These are phyloP conservation scores for Coemansia furcata DNA, from an alignment of 192 early-diverging fungal genomes.

Conservation along the genomic window DNA sequence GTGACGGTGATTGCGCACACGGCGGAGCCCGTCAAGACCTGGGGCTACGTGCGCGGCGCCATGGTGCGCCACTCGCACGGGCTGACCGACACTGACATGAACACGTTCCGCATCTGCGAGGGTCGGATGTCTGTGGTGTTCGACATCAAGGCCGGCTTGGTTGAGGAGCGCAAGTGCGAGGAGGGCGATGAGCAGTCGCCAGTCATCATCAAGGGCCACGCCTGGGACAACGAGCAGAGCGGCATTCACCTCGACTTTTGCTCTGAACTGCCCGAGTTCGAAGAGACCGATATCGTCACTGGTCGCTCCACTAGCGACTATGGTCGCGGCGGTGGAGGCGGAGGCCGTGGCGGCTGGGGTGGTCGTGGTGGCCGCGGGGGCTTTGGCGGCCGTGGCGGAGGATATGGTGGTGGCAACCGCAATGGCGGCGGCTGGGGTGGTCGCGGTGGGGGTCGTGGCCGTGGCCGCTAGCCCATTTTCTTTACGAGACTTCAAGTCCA, in stretches of 20 bases:
- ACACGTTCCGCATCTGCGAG: conserved; percentile 78
- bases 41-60: conserved; percentile 81
- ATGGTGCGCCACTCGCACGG: conserved; percentile 68
- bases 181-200: conserved; percentile 17
- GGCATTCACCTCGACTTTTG: conserved; percentile 67
- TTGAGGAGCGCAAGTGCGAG: conserved; percentile 60
- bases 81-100: conserved; percentile 71
- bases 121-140: conserved; percentile 82
- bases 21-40: conserved; percentile 68
- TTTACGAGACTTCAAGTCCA: background rate
- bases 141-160: conserved; percentile 71
- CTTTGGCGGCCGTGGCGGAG: conserved; percentile 42
- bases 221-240: conserved; percentile 66
- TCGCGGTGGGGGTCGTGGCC: conserved; percentile 11
- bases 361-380: conserved; percentile 40
- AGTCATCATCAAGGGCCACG: conserved; percentile 62
- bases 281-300: conserved; percentile 46
- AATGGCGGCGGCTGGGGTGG: conserved; percentile 31
- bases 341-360: conserved; percentile 24
- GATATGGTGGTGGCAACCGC: conserved; percentile 51
- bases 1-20: conserved; percentile 71
- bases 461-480: background rate
- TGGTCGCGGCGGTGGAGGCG: conserved; percentile 50
- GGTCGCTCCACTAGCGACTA: conserved; percentile 41
- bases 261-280: conserved; percentile 76